Evolutionary conservation across 345 rosid genomes (phyloP), one percentile per base, ranked within the genome.

Genomic region (Rhizophora apiculata): DNA sequence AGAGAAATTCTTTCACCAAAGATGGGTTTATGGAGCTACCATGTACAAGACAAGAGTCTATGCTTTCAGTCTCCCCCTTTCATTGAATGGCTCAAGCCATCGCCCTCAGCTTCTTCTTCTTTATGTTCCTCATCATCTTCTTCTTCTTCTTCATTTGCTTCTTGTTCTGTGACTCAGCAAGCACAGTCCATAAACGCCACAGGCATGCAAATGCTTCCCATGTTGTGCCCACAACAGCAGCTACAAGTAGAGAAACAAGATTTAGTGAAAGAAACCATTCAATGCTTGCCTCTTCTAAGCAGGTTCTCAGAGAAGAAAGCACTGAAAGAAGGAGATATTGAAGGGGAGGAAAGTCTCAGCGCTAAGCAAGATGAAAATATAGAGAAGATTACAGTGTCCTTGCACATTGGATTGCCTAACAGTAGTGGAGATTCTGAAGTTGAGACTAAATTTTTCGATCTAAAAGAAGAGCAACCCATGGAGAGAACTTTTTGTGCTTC

Each of bases 81-180:
- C 84, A 87, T 89, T 75, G 96, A 89, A 85, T 89, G 96, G 96
- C 93, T 89, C 39, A 86, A 89, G 71, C 92, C 96, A 36, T 70
- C 87, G 54, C 39, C 85, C 1, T 56, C 69, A 13, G 30, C 80
- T 8, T 58, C 70, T 8, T 63, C 77, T 22, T 62, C 79, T 0
- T 30, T 60, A 10, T 60, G 72, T 2, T 68, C 76, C 0, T 29
- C 80, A 2, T 64, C 79, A 6, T 71, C 78, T 8, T 53, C 73
- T 3, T 73, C 85, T 3, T 68, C 84, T 43, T 73, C 78, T 64
- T 65, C 75, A 36, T 62, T 65, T 19, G 68, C 70, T 26, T 65
- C 76, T 24, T 70, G 62, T 18, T 73, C 71, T 59, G 43, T 62
- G 46, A 66, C 77, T 43, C 80, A 76, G 53, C 82, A 83, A 60